These are phyloP conservation scores for Mycena sanguinolenta DNA, from an alignment of 768 basidiomycete genomes.

Conservation along the genomic window DNA sequence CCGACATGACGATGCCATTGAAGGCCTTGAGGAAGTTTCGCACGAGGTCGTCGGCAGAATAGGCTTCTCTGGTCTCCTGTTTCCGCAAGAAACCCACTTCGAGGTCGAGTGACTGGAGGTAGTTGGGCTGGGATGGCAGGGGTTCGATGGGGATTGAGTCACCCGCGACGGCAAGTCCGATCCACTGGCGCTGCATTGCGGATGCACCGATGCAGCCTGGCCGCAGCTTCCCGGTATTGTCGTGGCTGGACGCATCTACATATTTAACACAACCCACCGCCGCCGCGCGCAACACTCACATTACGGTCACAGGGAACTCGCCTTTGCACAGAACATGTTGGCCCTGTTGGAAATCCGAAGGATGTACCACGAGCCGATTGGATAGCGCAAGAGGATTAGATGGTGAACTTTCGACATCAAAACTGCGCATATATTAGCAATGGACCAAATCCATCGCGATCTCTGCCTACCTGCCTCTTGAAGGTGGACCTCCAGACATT, in stretches of 20 bases:
- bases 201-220: conserved; percentile 84
- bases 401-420: conserved; percentile 70
- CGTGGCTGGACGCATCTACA: conserved; percentile 65
- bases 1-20: conserved; percentile 76
- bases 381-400: conserved; percentile 79
- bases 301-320: conserved; percentile 77
- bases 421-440: conserved; percentile 52
- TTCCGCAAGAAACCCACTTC: conserved; percentile 78
- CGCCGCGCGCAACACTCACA: conserved; percentile 57
- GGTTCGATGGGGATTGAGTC: conserved; percentile 81
- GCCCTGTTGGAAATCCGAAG: conserved; percentile 78
- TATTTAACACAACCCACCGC: too few relatives aligned
- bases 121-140: conserved; percentile 69
- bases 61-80: conserved; percentile 73
- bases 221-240: conserved; percentile 78
- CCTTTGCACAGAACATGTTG: conserved; percentile 85
- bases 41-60: conserved; percentile 89
- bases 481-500: not conserved
- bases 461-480: conserved; percentile 45
- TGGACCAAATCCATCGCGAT: conserved; percentile 4
- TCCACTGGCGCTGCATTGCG: conserved; percentile 88
- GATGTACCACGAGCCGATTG: conserved; percentile 86
- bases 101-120: conserved; percentile 83
- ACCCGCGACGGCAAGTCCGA: conserved; percentile 83
- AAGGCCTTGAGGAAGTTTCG: conserved; percentile 81